Base-by-base conservation (phyloP, 2,329 filamentous ascomycete genomes). In the Bimuria novae-zelandiae region DNA sequence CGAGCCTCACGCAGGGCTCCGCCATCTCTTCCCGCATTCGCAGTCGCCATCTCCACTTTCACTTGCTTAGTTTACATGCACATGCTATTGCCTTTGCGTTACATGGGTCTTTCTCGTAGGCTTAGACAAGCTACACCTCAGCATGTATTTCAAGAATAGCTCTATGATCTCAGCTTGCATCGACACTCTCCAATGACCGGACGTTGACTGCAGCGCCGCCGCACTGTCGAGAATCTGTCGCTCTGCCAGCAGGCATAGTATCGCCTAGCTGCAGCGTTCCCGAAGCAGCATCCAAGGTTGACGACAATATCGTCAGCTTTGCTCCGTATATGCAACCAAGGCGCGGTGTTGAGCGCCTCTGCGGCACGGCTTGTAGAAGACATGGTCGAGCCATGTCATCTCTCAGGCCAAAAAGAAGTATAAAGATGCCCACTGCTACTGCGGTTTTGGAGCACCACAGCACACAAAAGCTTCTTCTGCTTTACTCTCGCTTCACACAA, bases 381-480 rank as follows among this genome's bases (percentile, higher is more conserved):
- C 25, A 25, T 27, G 35, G 36, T 46, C 10, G 36, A 49, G 44
- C 41, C 52, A 44, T 52, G 50, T 39, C 49, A 43, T 29, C 41
- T 32, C 27, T 43, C 33, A 44, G 33, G 17, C 17, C 10, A 19
- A 37, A 17, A 14, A 35, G 10, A 25, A 41, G 16, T 62, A 60
- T 64, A 60, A 62, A 61, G 51, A 22, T 54, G 41, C 37, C 25
- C 45, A 25, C 29, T 45, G 14, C 36, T 43, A 51, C 29, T 42
- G 17, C 50, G 37, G 44, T 21, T 23, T 35, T 10, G 46, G 7
- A 29, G 41, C 46, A 44, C 37, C 51, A 42, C 49, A 49, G 23
- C 55, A 52, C 21, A 6, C 41, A 52, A 37, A 44, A 52, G 45
- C 23, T 45, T 39, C 42, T 48, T 35, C 42, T 41, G 16, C 47